These are phyloP conservation scores for Auriscalpium vulgare DNA, from an alignment of 768 basidiomycete genomes.

Conservation along the genomic window DNA sequence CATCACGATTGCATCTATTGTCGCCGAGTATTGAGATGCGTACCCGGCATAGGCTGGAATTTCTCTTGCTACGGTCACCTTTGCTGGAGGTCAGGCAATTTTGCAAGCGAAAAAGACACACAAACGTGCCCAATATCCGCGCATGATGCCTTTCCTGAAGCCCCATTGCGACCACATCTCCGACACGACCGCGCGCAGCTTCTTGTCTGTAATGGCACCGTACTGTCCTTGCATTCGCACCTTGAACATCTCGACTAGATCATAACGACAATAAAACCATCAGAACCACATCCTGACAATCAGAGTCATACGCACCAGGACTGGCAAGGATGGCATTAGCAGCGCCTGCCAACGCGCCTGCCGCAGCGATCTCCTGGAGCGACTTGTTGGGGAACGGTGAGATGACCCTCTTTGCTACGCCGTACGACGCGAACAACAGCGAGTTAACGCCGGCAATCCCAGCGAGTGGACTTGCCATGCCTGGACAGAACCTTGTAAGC, in stretches of 20 bases:
- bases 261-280: background rate
- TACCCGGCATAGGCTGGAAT: conserved; percentile 95
- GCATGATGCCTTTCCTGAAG: conserved; percentile 82
- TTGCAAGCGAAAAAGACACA: background rate
- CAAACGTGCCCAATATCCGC: conserved; percentile 84
- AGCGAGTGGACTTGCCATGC: conserved; percentile 84
- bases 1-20: background rate
- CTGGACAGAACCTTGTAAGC: conserved; percentile 27
- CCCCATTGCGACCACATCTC: conserved; percentile 91
- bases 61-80: conserved; percentile 84
- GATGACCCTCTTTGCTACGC: conserved; percentile 69
- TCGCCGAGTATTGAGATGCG: background rate
- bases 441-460: conserved; percentile 97
- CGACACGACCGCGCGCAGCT: conserved; percentile 55
- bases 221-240: conserved; percentile 97
- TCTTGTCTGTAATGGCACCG: conserved; percentile 71
- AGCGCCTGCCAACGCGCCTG: conserved; percentile 90
- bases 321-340: conserved; percentile 85
- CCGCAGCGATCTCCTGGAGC: conserved; percentile 69
- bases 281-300: background rate
- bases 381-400: conserved; percentile 86
- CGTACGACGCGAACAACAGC: conserved; percentile 87
- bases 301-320: conserved; percentile 46
- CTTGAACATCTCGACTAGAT: conserved; percentile 93
- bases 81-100: background rate